Evolutionary conservation across 2,329 filamentous ascomycete genomes (phyloP).

Genomic region (Thielaviopsis punctulata): DNA sequence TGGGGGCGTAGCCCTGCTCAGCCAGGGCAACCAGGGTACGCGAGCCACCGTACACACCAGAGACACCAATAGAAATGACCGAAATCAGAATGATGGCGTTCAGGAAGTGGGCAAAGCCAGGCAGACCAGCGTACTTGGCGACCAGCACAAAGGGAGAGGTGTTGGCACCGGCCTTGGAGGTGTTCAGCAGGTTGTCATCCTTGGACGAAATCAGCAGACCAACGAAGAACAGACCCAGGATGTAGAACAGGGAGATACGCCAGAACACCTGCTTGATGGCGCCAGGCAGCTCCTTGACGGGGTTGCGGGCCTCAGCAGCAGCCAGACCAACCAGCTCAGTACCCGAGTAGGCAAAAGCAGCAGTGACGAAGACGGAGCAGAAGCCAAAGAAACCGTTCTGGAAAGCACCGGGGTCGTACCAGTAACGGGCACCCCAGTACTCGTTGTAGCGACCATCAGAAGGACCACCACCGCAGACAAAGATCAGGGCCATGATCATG

Average conservation of each 20-base stretch:
- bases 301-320: slow-evolving; percentile 50
- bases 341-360: slow-evolving; percentile 50
- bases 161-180: slow-evolving; percentile 18
- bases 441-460: slow-evolving; percentile 23
- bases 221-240: slow-evolving; percentile 31
- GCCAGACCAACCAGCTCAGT: slow-evolving; percentile 54
- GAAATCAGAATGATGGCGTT: slow-evolving; percentile 37
- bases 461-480: slow-evolving; percentile 41
- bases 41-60: slow-evolving; percentile 36
- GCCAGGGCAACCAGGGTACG: slow-evolving; percentile 38
- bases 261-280: slow-evolving; percentile 60
- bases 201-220: slow-evolving; percentile 28
- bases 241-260: slow-evolving; percentile 34
- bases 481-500: slow-evolving; percentile 41
- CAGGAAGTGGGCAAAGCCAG: slow-evolving; percentile 32
- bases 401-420: slow-evolving; percentile 34
- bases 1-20: slow-evolving; percentile 38
- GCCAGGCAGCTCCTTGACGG: slow-evolving; percentile 53
- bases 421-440: slow-evolving; percentile 27
- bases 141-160: slow-evolving; percentile 35
- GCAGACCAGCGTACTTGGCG: slow-evolving; percentile 29
- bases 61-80: slow-evolving; percentile 37
- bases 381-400: slow-evolving; percentile 54
- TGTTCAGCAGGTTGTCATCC: slow-evolving; percentile 26
- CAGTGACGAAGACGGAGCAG: slow-evolving; percentile 51